Evolutionary conservation across 495 filamentous ascomycete species (phyloP).

Genomic region (Penicillium samsonianum): DNA sequence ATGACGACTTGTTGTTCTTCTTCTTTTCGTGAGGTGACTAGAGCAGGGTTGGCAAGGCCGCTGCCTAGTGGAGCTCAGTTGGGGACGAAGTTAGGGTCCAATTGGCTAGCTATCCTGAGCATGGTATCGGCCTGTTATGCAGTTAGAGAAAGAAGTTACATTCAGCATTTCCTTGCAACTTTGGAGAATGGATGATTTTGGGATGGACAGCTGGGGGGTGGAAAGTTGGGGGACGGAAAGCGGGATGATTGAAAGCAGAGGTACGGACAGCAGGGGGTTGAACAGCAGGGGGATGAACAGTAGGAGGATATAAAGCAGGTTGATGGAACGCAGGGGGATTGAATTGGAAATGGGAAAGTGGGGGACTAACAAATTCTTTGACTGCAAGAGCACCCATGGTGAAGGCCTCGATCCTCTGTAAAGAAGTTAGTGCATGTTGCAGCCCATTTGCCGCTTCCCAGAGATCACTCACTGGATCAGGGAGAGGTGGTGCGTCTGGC

Average conservation of each 20-base stretch:
- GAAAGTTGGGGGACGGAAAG: not conserved
- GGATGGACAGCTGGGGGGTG: not conserved
- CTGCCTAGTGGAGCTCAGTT: constrained; percentile 4
- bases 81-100: not conserved
- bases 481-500: constrained; percentile 10
- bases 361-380: constrained; percentile 3
- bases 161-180: not conserved
- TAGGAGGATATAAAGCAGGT: not conserved
- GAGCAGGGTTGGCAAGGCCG: constrained; percentile 2
- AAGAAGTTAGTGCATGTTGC: not conserved
- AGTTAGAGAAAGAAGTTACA: not conserved
- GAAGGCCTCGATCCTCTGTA: constrained; percentile 1
- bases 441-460: not conserved
- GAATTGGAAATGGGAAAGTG: not conserved
- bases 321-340: not conserved
- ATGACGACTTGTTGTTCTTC: not conserved
- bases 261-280: not conserved
- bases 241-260: not conserved
- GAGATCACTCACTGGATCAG: not conserved
- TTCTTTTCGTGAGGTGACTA: not conserved
- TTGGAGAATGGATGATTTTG: not conserved
- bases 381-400: not conserved
- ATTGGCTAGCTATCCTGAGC: not conserved
- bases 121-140: not conserved
- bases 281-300: not conserved